A percentile compares a stretch with the other conserved stretches of the same genome.
These are phyloP conservation scores for Trichosporon coremiiforme DNA, from an alignment of 1,284 basidiomycete genomes.

Conservation along the genomic window DNA sequence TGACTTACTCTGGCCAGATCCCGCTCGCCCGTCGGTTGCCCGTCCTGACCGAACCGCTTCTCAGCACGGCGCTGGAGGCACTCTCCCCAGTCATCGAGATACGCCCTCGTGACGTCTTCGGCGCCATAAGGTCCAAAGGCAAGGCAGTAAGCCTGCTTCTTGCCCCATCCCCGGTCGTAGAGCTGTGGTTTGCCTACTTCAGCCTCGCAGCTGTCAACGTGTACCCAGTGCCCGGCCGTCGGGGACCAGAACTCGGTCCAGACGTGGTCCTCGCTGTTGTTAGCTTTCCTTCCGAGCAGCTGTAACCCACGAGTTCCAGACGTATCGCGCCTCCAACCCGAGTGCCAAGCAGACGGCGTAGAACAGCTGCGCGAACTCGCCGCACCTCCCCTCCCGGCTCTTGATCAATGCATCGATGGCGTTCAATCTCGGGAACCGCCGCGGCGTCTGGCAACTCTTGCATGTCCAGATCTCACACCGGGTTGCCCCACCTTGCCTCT, in stretches of 20 bases:
- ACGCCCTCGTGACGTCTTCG: constrained; percentile 57
- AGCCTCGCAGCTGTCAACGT: constrained; percentile 59
- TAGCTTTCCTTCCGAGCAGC: neutral
- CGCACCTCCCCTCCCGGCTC: constrained; percentile 57
- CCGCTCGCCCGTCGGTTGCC: constrained; percentile 24
- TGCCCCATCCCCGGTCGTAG: constrained; percentile 60
- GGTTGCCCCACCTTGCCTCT: constrained; percentile 53
- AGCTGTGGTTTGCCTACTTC: constrained; percentile 56
- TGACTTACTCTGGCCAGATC: constrained; percentile 17
- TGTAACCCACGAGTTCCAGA: constrained; percentile 48
- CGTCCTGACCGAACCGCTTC: constrained; percentile 29
- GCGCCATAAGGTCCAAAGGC: constrained; percentile 57
- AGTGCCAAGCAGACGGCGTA: constrained; percentile 56
- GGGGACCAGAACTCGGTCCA: constrained; percentile 58
- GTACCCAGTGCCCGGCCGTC: constrained; percentile 56
- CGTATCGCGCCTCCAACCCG: constrained; percentile 56
- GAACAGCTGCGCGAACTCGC: constrained; percentile 60
- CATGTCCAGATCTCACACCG: constrained; percentile 53
- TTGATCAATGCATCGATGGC: constrained; percentile 48
- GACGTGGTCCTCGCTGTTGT: constrained; percentile 59
- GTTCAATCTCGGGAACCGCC: constrained; percentile 57
- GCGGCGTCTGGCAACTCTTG: constrained; percentile 34
- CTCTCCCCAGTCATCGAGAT: constrained; percentile 53
- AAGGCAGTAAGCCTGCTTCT: constrained; percentile 58
- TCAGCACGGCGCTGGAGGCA: constrained; percentile 32